Evolutionary conservation across 2,329 filamentous ascomycete species (phyloP).

Genomic region (Drechmeria coniospora): DNA sequence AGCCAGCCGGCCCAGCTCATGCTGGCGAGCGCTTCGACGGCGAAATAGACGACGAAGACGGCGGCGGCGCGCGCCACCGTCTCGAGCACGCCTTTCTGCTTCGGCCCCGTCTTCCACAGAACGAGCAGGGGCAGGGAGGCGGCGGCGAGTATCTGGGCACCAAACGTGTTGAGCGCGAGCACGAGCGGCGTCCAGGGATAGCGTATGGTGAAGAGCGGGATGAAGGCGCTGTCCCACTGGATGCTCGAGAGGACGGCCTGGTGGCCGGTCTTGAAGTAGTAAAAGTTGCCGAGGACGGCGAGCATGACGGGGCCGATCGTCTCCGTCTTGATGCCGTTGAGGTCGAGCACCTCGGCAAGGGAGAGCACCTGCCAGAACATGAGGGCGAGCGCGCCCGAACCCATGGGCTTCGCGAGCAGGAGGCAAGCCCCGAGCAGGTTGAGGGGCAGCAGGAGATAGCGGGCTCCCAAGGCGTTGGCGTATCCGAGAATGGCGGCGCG

Average conservation of each 20-base stretch:
- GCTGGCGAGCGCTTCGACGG: conserved; percentile 68
- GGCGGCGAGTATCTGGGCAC: conserved; percentile 71
- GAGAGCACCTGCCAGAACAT: conserved; percentile 83
- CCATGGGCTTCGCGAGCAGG: conserved; percentile 88
- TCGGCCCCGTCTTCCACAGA: conserved; percentile 78
- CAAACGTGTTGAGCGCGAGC: conserved; percentile 75
- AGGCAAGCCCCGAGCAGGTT: conserved; percentile 65
- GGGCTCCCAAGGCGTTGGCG: conserved; percentile 80
- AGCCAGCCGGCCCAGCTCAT: conserved; percentile 83
- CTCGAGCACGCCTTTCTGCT: conserved; percentile 53
- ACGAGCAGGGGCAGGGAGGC: conserved; percentile 65
- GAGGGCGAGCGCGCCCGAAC: conserved; percentile 66
- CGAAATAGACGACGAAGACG: conserved; percentile 69
- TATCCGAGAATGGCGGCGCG: conserved; percentile 76
- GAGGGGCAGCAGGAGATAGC: conserved; percentile 71
- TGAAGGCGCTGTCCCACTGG: conserved; percentile 93
- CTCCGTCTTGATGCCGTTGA: conserved; percentile 44
- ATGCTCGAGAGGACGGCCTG: conserved; percentile 77
- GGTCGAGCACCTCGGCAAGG: conserved; percentile 48
- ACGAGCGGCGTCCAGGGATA: conserved; percentile 85
- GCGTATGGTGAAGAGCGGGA: conserved; percentile 64
- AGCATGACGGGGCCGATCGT: conserved; percentile 74
- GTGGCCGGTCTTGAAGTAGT: conserved; percentile 97
- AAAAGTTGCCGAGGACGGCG: conserved; percentile 77
- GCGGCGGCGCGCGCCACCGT: conserved; percentile 55